Evolutionary conservation across 805 yeast species (phyloP).

Genomic region (Metschnikowia amazonensis): DNA sequence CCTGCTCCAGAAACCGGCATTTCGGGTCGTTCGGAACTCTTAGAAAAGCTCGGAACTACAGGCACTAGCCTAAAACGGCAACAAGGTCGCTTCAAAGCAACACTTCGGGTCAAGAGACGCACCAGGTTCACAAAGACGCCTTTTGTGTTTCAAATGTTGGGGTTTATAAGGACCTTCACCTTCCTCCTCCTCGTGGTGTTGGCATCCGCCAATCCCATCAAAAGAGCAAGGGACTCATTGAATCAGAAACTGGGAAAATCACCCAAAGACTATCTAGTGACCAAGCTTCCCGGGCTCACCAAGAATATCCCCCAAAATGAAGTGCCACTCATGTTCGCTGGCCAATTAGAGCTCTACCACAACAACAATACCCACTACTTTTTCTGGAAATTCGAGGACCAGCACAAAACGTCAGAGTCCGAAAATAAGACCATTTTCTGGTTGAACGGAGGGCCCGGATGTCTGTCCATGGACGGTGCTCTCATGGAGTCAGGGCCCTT

Average conservation of each 20-base stretch:
- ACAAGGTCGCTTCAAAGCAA: too few relatives aligned
- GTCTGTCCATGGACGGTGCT: slow-evolving; percentile 97
- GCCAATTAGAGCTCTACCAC: slow-evolving; percentile 57
- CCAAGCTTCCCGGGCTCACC: slow-evolving; percentile 36
- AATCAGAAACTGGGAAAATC: slow-evolving; percentile 8
- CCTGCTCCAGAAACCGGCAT: neutral
- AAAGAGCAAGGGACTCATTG: slow-evolving; percentile 9
- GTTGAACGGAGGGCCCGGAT: slow-evolving; percentile 98
- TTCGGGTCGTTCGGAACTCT: neutral
- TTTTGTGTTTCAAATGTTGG: neutral
- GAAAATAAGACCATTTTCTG: slow-evolving; percentile 61
- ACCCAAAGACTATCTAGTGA: slow-evolving; percentile 23
- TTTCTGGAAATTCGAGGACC: slow-evolving; percentile 68
- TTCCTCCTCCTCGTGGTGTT: neutral
- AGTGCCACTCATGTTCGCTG: slow-evolving; percentile 58
- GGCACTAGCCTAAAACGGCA: neutral
- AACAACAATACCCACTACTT: slow-evolving; percentile 58
- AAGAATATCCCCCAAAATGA: slow-evolving; percentile 28
- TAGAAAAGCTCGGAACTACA: too few relatives aligned
- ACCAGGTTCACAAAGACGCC: neutral
- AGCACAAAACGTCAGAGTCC: slow-evolving; percentile 26
- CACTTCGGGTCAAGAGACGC: neutral
- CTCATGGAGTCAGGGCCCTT: slow-evolving; percentile 90
- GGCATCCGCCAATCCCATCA: slow-evolving; percentile 15
- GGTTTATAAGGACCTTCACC: neutral